Evolutionary conservation across 768 basidiomycete species (phyloP), one percentile per base, ranked within the genome.

Genomic region (Termitomyces sp.): DNA sequence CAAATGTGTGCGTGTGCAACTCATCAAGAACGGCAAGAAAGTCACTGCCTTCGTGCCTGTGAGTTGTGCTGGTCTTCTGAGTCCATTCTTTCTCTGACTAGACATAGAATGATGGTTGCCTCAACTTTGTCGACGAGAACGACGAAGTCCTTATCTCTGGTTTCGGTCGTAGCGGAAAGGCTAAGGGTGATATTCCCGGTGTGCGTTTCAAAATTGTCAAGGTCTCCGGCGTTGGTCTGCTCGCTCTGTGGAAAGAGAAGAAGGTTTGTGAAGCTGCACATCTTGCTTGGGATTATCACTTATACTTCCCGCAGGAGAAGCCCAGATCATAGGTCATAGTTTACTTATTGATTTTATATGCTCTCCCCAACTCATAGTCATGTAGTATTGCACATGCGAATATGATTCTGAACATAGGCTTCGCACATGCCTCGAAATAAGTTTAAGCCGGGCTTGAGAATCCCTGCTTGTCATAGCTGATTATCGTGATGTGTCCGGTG

Each of bases 11-110:
- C 94, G 97, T 81, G 97, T 99, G 63, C 97, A 99, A 72, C 84
- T 99, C 68, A 98, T 99, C 77, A 99, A 99, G 86, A 99, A 99
- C 81, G 97, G 97, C 66, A 99, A 99, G 89, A 98, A 98, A 77
- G 96, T 99, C 74, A 98, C 96, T 64, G 97, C 97, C 71, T 99
- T 99, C 88, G 97, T 98, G 43, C 96, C 96, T 63, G 93, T 93
- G 69, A 66, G 92, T 85, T 10, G 48, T 47, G 16, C 38, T 51
- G 41, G 30, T 28, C 14, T 57, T n/a, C 32, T 18, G 32, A 12
- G 7, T 33, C 4, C 33, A 13, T 44, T 2, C 10, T 38, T 54
- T 46, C 50, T 47, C 50, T 61, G 44, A 47, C 62, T 41, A 32
- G 33, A 40, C 28, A 33, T 69, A 93, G 92, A 95, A 94, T 74